Percentiles rank a stretch among this genome's conserved stretches.
Evolutionary conservation across 768 basidiomycete genomes (phyloP).

Genomic region (Phanerodontia chrysosporium): DNA sequence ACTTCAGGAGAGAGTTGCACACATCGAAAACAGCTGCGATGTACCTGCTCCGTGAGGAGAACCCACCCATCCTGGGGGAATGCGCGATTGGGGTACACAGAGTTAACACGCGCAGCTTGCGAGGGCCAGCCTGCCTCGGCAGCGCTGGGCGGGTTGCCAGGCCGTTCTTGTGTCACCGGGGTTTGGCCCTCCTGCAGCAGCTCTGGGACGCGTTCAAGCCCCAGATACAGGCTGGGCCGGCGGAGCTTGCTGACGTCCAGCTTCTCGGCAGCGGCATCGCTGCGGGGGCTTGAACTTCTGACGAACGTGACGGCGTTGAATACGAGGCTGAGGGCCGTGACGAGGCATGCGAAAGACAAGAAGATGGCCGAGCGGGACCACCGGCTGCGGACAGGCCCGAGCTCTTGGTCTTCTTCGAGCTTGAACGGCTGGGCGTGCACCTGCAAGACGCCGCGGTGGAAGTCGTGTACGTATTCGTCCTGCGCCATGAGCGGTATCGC

Average conservation of each 20-base stretch:
- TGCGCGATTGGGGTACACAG: background rate
- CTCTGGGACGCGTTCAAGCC: conserved; percentile 13
- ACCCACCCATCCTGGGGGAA: conserved; percentile 15
- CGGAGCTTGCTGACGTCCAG: conserved; percentile 2
- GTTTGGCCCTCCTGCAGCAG: background rate
- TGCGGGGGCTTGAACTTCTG: background rate
- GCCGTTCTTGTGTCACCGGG: background rate
- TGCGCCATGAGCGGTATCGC: conserved; percentile 8
- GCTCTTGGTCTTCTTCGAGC: background rate
- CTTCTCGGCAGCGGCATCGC: background rate
- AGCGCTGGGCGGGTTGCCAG: background rate
- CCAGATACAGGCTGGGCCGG: conserved; percentile 12
- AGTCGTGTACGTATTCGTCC: background rate
- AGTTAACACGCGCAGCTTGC: conserved; percentile 10
- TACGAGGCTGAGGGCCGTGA: conserved; percentile 9
- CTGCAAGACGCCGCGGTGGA: background rate
- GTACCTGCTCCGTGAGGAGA: conserved; percentile 11
- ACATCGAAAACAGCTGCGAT: background rate
- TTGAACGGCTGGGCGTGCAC: background rate
- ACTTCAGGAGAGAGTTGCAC: background rate
- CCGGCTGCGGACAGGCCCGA: background rate
- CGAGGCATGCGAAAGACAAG: background rate
- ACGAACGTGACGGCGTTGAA: conserved; percentile 8
- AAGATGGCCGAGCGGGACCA: conserved; percentile 3
- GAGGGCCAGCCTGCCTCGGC: background rate